Evolutionary conservation across 1,284 basidiomycete genomes (phyloP).

Genomic region (Calocybe gambosa): DNA sequence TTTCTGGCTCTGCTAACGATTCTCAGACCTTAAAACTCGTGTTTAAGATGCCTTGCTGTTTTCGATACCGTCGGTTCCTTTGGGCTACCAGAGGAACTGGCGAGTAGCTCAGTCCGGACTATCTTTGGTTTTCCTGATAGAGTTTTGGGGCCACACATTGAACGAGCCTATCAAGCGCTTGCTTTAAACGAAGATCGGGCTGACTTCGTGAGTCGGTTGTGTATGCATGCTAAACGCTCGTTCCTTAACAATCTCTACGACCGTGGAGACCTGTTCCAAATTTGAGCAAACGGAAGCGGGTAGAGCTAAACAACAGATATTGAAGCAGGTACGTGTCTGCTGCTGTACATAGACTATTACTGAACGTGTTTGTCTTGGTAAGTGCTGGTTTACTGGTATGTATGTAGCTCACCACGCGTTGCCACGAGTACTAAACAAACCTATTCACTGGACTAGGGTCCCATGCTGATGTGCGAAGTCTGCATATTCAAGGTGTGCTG

Average conservation of each 20-base stretch:
- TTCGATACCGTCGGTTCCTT: constrained; percentile 70
- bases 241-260: constrained; percentile 1
- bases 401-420: constrained; percentile 1
- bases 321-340: constrained; percentile 46
- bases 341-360: neutral
- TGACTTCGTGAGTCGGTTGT: constrained; percentile 50
- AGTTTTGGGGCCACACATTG: constrained; percentile 54
- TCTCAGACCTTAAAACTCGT: constrained; percentile 2
- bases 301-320: constrained; percentile 45
- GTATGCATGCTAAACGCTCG: neutral
- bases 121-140: constrained; percentile 62
- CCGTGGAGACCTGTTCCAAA: constrained; percentile 48
- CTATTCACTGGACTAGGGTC: constrained; percentile 30
- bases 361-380: neutral
- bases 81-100: constrained; percentile 60
- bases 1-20: constrained; percentile 1
- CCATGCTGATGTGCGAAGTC: constrained; percentile 47
- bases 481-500: neutral
- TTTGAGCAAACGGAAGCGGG: constrained; percentile 55
- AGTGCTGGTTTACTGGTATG: constrained; percentile 68
- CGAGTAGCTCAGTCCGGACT: constrained; percentile 32
- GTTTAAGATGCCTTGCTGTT: constrained; percentile 57
- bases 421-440: neutral
- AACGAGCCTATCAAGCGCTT: constrained; percentile 59
- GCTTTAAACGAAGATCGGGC: constrained; percentile 58